These are phyloP conservation scores for Fonsecaea multimorphosa DNA, from an alignment of 2,329 filamentous ascomycete species.

Conservation along the genomic window DNA sequence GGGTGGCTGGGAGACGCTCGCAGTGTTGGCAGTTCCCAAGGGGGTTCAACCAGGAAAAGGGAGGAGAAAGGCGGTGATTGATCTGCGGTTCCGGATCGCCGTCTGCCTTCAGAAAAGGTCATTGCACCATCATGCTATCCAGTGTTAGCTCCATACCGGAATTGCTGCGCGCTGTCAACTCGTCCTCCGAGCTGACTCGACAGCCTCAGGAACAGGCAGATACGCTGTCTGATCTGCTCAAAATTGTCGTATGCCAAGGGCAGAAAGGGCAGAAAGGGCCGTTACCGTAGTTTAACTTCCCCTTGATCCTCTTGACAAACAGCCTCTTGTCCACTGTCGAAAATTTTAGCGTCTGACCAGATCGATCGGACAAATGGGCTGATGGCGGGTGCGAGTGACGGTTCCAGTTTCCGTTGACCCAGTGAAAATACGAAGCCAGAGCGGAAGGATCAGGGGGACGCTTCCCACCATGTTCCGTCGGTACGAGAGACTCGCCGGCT, in stretches of 20 bases:
- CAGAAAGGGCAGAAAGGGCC: not conserved
- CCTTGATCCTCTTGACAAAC: not conserved
- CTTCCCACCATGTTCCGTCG: not conserved
- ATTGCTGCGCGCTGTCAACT: not conserved
- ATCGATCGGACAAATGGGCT: conserved; percentile 22
- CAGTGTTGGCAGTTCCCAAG: conserved; percentile 1
- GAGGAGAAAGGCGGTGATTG: conserved; percentile 19
- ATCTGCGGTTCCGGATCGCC: conserved; percentile 14
- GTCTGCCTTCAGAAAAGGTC: conserved; percentile 17
- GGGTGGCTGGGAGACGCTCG: conserved; percentile 6
- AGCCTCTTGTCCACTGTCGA: not conserved
- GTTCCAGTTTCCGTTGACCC: conserved; percentile 16
- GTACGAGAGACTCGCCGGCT: not conserved
- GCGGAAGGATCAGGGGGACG: conserved; percentile 8
- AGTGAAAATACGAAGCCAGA: conserved; percentile 1
- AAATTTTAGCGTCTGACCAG: conserved; percentile 19
- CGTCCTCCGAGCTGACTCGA: not conserved
- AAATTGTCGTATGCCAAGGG: not conserved
- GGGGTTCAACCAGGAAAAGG: conserved; percentile 1
- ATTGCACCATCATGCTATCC: conserved; percentile 11
- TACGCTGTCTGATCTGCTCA: not conserved
- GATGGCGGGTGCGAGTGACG: conserved; percentile 1
- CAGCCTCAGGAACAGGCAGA: not conserved
- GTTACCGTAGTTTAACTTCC: not conserved
- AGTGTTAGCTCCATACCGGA: conserved; percentile 3